Base-by-base conservation (phyloP, 2,329 filamentous ascomycete genomes). In the Diaporthe batatas region DNA sequence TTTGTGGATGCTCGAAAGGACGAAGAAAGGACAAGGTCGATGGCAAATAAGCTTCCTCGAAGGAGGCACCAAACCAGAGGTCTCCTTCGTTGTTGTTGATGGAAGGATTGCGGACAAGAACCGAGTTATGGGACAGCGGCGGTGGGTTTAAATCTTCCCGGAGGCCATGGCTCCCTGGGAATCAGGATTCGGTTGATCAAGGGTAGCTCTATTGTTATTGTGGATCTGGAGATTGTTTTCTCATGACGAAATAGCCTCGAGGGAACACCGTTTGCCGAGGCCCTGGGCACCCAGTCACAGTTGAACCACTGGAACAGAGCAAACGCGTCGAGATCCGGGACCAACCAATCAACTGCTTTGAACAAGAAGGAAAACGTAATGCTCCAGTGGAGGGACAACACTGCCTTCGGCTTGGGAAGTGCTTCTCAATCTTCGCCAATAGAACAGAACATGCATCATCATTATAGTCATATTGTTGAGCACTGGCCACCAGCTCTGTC, bases 401-500 rank as follows among this genome's bases (percentile, higher is more conserved):
- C 39, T 42, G 12, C 16, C 16, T 3, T 42, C 39, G 16, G 4
- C 12, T 14, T 42, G 1, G 6, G 16, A 42, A 14, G 39, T 18
- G 16, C 6, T 42, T 64, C 4, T 23, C 25, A 47, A 4, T 47
- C 14, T 62, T 2, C 8, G 11, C 4, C 44, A 18, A 32, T 6
- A 47, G 16, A 29, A 12, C 2, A 2, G 16, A 32, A 32, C 25
- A 16, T 64, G 7, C 1, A 34, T 10, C 1, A 6, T 34, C 11
- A 32, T n/a, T 64, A 6, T 64, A n/a, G 10, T 11, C 12, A 44
- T 6, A 6, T 12, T 5, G n/a, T 32, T 1, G 2, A 64, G 16
- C 11, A 10, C 11, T 12, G 18, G 32, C 2, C 0, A 0, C 1
- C 18, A 10, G 11, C 32, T 10, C 5, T 47, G 1, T 18, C 1